These are phyloP conservation scores for Cetraspora pellucida DNA, from an alignment of 192 early-diverging fungal genomes.

Conservation along the genomic window DNA sequence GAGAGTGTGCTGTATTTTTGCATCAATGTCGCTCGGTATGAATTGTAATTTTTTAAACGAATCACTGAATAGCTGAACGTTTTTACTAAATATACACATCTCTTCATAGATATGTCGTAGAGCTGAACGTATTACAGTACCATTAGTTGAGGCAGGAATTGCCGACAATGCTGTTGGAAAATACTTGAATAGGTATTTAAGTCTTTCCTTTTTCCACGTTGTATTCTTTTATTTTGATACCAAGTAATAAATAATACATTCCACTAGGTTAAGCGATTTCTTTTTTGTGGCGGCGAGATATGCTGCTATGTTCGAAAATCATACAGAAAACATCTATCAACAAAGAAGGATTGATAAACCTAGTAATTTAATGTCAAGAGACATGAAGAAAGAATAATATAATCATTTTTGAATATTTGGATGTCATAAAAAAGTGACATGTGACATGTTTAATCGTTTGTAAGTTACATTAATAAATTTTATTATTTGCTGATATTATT, in stretches of 20 bases:
- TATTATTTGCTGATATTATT: no score
- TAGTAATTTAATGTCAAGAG: constrained; percentile 25
- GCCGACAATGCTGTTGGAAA: constrained; percentile 64
- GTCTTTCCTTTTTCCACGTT: background rate
- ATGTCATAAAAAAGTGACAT: no score
- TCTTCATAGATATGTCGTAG: constrained; percentile 64
- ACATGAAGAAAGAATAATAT: constrained; percentile 8
- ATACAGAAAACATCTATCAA: constrained; percentile 79
- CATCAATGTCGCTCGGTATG: constrained; percentile 80
- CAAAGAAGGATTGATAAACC: constrained; percentile 25
- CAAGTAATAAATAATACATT: background rate
- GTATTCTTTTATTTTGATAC: background rate
- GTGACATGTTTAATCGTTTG: no score
- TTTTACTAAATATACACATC: background rate
- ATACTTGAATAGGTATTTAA: constrained; percentile 68
- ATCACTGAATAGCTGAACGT: background rate
- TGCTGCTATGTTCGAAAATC: constrained; percentile 70
- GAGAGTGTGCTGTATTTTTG: constrained; percentile 74
- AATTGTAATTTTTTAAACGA: background rate
- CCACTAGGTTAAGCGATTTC: constrained; percentile 77
- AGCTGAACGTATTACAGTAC: constrained; percentile 82
- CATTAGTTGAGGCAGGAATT: constrained; percentile 59
- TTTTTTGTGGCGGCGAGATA: constrained; percentile 87
- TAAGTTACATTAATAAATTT: no score
- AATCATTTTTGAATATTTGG: no score